Evolutionary conservation across 805 yeast genomes (phyloP), one percentile per base, ranked within the genome.

Genomic region (Suhomyces prunicola): DNA sequence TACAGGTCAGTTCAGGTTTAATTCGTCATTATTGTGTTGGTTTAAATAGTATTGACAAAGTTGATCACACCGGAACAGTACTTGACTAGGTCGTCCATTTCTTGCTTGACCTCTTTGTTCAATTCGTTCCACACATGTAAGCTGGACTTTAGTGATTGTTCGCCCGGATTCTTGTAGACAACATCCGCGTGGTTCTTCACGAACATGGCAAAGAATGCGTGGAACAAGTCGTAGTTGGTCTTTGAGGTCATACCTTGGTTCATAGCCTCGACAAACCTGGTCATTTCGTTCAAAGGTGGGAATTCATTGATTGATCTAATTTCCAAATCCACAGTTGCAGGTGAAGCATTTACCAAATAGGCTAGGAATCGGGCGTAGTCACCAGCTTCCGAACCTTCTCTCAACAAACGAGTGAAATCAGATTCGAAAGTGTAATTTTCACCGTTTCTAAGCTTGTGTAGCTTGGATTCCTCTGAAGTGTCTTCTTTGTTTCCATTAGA

Each of bases 181-280:
- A 89, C 84, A 67, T 93, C 98, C 24, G 93, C 92, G 69, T 94
- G 99, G 47, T 80, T 80, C 63, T 82, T 84, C 56, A 90, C 76
- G 50, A 92, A 77, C 76, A 90, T 77, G 17, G 84, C 76, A 78
- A 89, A 83, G 69, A 90, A 81, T 0, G 96, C 96, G 66, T 90
- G 91, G 50, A 85, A 80, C 15, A 93, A 71, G 60, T 94, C 99
- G 65, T 81, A 84, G 68, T 91, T 83, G 13, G 58, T 66, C 53
- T 87, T 87, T 5, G 74, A 55, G 6, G 65, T 59, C 46, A 88
- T 66, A 1, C 93, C 96, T 46, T 67, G 69, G 3, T 80, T 74
- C 58, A 94, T 64, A 0, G 96, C 92, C n/a, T 75, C 69, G 12
- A 91, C 74, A 58, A 93, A 90, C 56, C 74, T 68, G 0, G 79